Evolutionary conservation across 2,329 filamentous ascomycete genomes (phyloP), one percentile per base, ranked within the genome.

Genomic region (Exophiala mesophila): DNA sequence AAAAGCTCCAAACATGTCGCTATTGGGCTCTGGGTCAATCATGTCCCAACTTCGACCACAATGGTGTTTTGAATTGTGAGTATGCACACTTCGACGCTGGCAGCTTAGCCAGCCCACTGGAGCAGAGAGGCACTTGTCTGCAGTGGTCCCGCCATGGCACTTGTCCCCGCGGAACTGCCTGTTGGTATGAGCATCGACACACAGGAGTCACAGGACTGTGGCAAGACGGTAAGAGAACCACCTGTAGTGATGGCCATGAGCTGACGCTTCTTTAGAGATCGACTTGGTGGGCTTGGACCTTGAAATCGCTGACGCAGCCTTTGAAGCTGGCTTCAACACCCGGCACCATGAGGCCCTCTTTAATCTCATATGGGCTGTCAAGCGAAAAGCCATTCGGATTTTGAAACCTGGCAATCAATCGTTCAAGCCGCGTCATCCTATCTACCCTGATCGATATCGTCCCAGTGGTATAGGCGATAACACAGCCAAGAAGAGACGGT

Each of bases 361-460:
- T 36, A 30, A 50, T 34, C 45, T 55, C 28, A 55, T 55, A 35
- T 55, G 53, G 53, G 42, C 47, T 16, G 49, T 53, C 26, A 50
- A 53, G 20, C 21, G 47, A 29, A 32, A 47, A 17, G 40, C 41
- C 4, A 16, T 53, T 8, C 40, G 33, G 19, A 18, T 24, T 33
- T n/a, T 40, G 17, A 8, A 26, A 9, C 18, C n/a, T 19, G 33
- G 34, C 13, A 23, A 29, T 15, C 23, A 21, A 21, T 17, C 12
- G 17, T 4, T 24, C 15, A 13, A 26, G 3, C 45, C 44, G 20
- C 36, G 19, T 16, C 8, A 46, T 28, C 36, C 49, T 10, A 41
- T 54, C 16, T 55, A 55, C 31, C 53, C 53, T 24, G 51, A 55
- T 29, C 44, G 47, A 36, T 54, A 54, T 47, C 46, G 53, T n/a